phyloP scores from a whole-genome alignment of 306 rosid genomes.

The Citrullus amarus region DNA sequence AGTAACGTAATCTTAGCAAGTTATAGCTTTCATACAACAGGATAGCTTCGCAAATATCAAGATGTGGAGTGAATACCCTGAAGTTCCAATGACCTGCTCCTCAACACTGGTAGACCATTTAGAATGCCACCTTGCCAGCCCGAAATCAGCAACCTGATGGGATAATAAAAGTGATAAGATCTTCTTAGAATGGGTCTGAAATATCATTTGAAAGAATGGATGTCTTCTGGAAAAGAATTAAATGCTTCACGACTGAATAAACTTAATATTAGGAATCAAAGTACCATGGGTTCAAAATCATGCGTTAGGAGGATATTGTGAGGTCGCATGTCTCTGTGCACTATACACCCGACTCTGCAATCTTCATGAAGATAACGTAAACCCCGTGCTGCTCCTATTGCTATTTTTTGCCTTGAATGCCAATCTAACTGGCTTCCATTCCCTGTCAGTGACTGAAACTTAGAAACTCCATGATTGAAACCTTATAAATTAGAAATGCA shows the following conservation, averaged over 20 bases:
- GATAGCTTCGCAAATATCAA: not conserved
- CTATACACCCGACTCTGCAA: slow-evolving; percentile 92
- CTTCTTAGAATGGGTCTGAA: not conserved
- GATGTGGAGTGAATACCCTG: slow-evolving; percentile 38
- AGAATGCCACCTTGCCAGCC: slow-evolving; percentile 85
- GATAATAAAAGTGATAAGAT: not conserved
- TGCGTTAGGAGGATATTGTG: slow-evolving; percentile 86
- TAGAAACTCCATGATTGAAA: not conserved
- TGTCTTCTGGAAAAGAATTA: not conserved
- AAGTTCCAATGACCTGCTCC: slow-evolving; percentile 51
- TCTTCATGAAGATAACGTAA: slow-evolving; percentile 94
- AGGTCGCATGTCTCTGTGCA: slow-evolving; percentile 82
- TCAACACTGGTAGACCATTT: slow-evolving; percentile 57
- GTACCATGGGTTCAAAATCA: slow-evolving; percentile 85
- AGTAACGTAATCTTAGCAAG: not conserved
- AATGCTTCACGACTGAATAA: not conserved
- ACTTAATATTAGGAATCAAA: not conserved
- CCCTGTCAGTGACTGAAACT: slow-evolving; percentile 33
- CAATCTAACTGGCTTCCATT: slow-evolving; percentile 40
- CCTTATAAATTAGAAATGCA: not conserved
- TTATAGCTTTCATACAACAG: not conserved
- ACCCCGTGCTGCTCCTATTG: slow-evolving; percentile 77
- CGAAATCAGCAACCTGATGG: slow-evolving; percentile 78
- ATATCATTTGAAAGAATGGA: not conserved
- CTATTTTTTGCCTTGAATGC: slow-evolving; percentile 69